Percentiles rank a stretch among this genome's conserved stretches.
These are phyloP conservation scores for Proliferodiscus dingleyae DNA, from an alignment of 2,329 filamentous ascomycete species.

Conservation along the genomic window DNA sequence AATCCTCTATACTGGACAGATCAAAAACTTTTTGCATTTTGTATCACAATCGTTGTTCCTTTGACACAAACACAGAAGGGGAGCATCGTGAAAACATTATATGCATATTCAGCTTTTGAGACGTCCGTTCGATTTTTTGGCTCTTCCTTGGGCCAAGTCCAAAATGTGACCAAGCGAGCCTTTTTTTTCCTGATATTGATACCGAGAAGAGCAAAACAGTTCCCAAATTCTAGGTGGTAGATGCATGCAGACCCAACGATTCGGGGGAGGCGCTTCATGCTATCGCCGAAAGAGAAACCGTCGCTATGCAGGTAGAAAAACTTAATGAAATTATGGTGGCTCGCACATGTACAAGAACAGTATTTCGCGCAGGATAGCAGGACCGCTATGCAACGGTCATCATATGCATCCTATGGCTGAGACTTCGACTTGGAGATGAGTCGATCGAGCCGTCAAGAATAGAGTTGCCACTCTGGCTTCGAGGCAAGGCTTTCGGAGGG, in stretches of 20 bases:
- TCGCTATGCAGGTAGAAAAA: conserved; percentile 38
- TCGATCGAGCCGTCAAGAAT: conserved; percentile 48
- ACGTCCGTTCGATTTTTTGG: not conserved
- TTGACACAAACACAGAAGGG: conserved; percentile 8
- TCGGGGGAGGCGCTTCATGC: conserved; percentile 21
- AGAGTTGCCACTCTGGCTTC: conserved; percentile 51
- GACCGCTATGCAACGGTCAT: conserved; percentile 51
- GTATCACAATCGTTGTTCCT: not conserved
- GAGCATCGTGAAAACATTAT: conserved; percentile 14
- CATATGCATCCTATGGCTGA: conserved; percentile 55
- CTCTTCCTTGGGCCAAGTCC: conserved; percentile 2
- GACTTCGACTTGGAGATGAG: conserved; percentile 45
- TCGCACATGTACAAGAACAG: conserved; percentile 26
- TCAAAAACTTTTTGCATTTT: conserved; percentile 10
- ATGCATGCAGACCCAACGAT: conserved; percentile 15
- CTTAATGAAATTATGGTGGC: conserved; percentile 11
- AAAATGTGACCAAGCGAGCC: not conserved
- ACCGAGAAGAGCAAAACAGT: conserved; percentile 2
- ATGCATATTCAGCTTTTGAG: conserved; percentile 10
- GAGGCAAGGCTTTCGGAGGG: conserved; percentile 46
- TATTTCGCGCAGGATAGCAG: conserved; percentile 12
- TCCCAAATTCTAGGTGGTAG: conserved; percentile 17
- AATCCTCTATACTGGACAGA: conserved; percentile 18
- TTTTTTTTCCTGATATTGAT: not conserved
- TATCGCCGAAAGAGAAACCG: conserved; percentile 26